Conservation (phyloP, 2,329 filamentous ascomycete genomes). For the Beauveria sp. region DNA sequence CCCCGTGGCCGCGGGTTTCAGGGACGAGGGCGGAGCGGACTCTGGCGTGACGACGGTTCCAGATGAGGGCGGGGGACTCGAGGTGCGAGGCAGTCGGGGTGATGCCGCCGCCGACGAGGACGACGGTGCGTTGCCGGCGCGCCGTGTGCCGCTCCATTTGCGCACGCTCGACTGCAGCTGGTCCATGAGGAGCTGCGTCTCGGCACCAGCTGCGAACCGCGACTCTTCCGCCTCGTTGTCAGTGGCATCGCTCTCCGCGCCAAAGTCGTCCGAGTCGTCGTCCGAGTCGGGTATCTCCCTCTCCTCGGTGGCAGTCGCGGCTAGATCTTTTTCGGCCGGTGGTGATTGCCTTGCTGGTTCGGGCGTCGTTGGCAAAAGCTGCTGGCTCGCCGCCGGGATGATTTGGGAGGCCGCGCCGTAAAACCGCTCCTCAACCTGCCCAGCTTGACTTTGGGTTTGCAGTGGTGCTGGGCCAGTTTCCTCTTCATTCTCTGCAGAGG, state of each 20-base stretch:
- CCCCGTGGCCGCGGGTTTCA: background rate
- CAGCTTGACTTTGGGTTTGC: background rate
- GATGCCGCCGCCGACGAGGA: background rate
- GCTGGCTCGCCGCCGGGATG: background rate
- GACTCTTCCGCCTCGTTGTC: constrained; percentile 13
- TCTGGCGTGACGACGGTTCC: background rate
- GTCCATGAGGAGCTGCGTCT: constrained; percentile 28
- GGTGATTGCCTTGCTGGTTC: background rate
- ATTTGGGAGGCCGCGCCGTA: constrained; percentile 2
- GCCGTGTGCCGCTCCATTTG: constrained; percentile 3
- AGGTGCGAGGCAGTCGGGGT: background rate
- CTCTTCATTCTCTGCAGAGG: no score
- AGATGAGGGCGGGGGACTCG: background rate
- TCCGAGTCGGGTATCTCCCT: constrained; percentile 45
- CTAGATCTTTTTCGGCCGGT: background rate
- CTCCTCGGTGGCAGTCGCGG: constrained; percentile 2
- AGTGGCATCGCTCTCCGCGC: constrained; percentile 11
- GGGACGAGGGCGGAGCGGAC: background rate
- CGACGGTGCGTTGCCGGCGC: background rate
- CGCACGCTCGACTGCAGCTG: constrained; percentile 18
- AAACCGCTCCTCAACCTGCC: background rate
- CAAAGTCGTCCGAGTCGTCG: constrained; percentile 28
- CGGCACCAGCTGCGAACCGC: constrained; percentile 21
- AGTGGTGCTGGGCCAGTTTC: background rate
- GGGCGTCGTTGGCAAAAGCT: background rate